Base-by-base conservation (phyloP, 345 rosid genomes). In the Acer yangbiense region DNA sequence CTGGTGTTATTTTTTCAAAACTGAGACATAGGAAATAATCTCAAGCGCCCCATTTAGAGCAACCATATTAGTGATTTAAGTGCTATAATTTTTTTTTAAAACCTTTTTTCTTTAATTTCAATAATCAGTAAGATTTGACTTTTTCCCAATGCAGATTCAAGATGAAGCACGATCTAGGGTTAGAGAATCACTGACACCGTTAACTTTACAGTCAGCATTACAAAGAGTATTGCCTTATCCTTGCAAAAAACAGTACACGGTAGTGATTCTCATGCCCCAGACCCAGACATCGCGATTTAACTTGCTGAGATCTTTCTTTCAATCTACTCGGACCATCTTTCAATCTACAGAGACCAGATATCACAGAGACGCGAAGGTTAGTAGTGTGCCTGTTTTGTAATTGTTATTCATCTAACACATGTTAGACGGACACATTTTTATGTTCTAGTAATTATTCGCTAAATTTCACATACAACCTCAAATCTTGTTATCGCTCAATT, bases 231-330 rank as follows among this genome's bases (percentile, higher is more conserved):
- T 95, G 76, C 95, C 98, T 25, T 81, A 69, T 80, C 95, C 97
- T 27, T 93, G 98, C 89, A 88, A 83, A 75, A 89, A 87, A 67
- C 97, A 91, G 81, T 87, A 88, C 77, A 95, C 97, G 21, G 87
- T 85, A 57, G 95, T 95, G 80, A 87, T 95, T 81, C 89, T 95
- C 71, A 87, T 93, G 93, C 97, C 97, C 14, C 91, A 77, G 78
- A 83, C 97, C 14, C 91, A 77, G 78, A 84, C 82, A 77, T 86
- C 92, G 66, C 81, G 87, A 70, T 83, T 88, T 35, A 82, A 77
- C 80, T 78, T 80, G 68, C 77, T 89, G 62, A 88, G 81, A 63
- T 87, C 92, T 64, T 32, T 87, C 70, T 84, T 90, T 68, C 75
- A 7, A 57, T 80, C 83, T 18, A 57, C 80, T 44, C 78, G 7